Conservation (phyloP, 257 asterid genomes). For the Thymus quinquecostatus region DNA sequence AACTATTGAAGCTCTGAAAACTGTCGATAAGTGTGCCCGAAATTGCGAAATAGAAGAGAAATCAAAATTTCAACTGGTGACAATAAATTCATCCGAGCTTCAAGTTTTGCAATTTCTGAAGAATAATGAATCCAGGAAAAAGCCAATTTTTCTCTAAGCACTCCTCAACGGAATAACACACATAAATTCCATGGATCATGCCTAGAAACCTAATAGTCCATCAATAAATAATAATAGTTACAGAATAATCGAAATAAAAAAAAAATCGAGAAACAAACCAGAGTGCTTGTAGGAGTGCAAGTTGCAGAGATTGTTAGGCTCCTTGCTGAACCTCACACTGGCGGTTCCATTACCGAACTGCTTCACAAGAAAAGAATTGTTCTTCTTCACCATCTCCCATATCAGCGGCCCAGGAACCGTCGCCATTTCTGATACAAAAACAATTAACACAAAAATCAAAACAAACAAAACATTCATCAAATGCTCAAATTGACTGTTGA, state of each 20-base stretch:
- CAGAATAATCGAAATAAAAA: not conserved
- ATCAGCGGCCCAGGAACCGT: slow-evolving; percentile 86
- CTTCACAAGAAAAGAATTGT: slow-evolving; percentile 77
- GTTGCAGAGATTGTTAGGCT: slow-evolving; percentile 87
- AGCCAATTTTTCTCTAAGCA: not conserved
- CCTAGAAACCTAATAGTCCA: not conserved
- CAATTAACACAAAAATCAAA: not conserved
- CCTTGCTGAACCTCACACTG: slow-evolving; percentile 75
- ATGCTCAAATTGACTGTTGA: not conserved
- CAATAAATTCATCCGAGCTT: not conserved
- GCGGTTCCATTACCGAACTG: slow-evolving; percentile 82
- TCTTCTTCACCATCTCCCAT: slow-evolving; percentile 97
- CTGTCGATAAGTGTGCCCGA: too few species aligned
- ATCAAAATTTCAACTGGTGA: not conserved
- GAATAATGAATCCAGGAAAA: not conserved
- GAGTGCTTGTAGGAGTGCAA: slow-evolving; percentile 92
- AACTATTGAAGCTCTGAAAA: not conserved
- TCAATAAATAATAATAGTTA: not conserved
- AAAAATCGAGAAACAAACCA: slow-evolving; percentile 45
- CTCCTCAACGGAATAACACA: not conserved
- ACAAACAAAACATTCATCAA: not conserved
- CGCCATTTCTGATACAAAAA: slow-evolving; percentile 55
- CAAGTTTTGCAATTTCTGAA: not conserved
- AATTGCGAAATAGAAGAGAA: too few species aligned
- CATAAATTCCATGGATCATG: not conserved